Conservation (phyloP, 768 basidiomycete genomes). For the Tephrocybe sp. region DNA sequence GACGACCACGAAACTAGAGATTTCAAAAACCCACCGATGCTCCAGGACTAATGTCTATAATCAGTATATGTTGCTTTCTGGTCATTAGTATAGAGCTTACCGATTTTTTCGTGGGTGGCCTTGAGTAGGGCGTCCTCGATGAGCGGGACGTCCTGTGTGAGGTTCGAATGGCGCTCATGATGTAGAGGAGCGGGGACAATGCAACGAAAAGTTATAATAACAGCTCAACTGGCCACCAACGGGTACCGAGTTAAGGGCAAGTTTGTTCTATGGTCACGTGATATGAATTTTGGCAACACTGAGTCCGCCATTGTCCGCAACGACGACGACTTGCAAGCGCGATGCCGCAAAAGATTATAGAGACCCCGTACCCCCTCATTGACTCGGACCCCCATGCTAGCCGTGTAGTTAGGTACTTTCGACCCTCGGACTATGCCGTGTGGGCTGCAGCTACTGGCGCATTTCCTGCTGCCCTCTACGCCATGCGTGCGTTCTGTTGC, state of each 20-base stretch:
- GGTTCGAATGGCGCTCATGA: constrained; percentile 60
- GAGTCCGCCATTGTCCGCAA: constrained; percentile 29
- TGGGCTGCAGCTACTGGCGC: constrained; percentile 83
- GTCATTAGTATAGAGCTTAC: constrained; percentile 29
- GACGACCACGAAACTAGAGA: constrained; percentile 47
- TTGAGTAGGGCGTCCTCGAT: constrained; percentile 58
- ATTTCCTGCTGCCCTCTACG: constrained; percentile 78
- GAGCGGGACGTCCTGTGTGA: constrained; percentile 35
- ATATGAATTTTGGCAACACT: not conserved
- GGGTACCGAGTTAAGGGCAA: constrained; percentile 34
- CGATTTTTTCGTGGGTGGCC: constrained; percentile 46
- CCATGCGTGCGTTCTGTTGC: constrained; percentile 63
- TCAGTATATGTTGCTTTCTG: constrained; percentile 6
- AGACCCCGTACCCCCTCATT: constrained; percentile 85
- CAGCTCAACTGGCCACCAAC: constrained; percentile 18
- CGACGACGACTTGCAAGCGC: constrained; percentile 20
- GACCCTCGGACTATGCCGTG: constrained; percentile 81
- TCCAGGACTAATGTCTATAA: constrained; percentile 41
- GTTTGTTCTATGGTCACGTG: constrained; percentile 30
- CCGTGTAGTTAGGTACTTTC: constrained; percentile 87
- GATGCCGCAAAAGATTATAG: constrained; percentile 51
- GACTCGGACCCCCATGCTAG: constrained; percentile 89
- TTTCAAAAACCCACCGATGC: constrained; percentile 47
- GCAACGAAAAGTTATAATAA: constrained; percentile 11
- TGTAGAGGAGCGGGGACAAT: constrained; percentile 12